Percentiles rank a stretch among this genome's conserved stretches.
These are phyloP conservation scores for Cercospora berteroae DNA, from an alignment of 2,329 filamentous ascomycete species.

Conservation along the genomic window DNA sequence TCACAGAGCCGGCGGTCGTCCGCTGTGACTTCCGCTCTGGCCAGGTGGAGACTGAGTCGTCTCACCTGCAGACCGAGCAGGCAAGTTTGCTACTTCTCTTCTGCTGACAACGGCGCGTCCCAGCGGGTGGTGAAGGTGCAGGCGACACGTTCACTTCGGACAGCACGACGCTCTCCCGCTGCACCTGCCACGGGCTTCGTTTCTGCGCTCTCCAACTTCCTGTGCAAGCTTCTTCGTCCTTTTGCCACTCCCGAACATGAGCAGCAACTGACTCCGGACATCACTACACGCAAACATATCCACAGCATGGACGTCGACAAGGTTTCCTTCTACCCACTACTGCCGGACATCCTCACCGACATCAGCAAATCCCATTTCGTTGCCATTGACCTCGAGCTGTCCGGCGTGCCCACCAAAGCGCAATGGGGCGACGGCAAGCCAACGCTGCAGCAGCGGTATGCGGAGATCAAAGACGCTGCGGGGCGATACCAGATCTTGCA, in stretches of 20 bases:
- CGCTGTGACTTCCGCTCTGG: background rate
- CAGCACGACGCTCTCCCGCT: background rate
- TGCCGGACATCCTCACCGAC: conserved; percentile 57
- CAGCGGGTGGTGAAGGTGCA: conserved; percentile 1
- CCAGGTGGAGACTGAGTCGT: background rate
- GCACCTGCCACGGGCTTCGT: conserved; percentile 22
- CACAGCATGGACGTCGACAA: conserved; percentile 57
- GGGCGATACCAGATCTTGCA: conserved; percentile 64
- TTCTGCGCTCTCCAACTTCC: conserved; percentile 18
- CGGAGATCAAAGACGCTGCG: conserved; percentile 59
- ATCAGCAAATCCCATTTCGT: conserved; percentile 62
- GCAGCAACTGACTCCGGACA: conserved; percentile 18
- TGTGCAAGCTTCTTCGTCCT: conserved; percentile 22
- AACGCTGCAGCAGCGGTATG: conserved; percentile 60
- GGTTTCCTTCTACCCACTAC: conserved; percentile 48
- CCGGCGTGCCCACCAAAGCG: conserved; percentile 55
- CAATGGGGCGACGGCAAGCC: conserved; percentile 43
- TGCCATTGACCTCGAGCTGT: conserved; percentile 65
- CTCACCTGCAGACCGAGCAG: conserved; percentile 12
- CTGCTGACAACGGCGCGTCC: conserved; percentile 1
- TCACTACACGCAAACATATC: conserved; percentile 18
- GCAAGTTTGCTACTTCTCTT: conserved; percentile 25
- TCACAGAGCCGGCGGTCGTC: background rate
- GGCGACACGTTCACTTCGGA: background rate
- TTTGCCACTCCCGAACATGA: conserved; percentile 18